phyloP scores from a whole-genome alignment of 306 rosid genomes.

The Malus sieversii region DNA sequence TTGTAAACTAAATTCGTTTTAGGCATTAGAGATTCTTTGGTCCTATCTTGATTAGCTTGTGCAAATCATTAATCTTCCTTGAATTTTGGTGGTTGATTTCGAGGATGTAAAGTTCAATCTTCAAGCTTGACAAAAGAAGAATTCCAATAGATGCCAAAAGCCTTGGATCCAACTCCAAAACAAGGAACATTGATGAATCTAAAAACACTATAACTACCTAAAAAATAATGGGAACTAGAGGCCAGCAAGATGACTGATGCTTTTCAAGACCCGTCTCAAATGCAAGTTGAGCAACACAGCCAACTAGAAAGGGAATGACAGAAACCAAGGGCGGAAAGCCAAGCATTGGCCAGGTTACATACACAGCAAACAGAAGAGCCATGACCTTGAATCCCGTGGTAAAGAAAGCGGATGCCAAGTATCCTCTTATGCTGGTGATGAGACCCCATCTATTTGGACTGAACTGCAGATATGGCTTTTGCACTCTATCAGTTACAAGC shows the following conservation, averaged over 20 bases:
- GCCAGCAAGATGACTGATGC: conserved; percentile 68
- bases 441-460: conserved; percentile 93
- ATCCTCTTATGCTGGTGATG: conserved; percentile 82
- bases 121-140: too few relatives aligned
- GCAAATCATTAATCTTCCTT: too few relatives aligned
- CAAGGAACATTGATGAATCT: too few relatives aligned
- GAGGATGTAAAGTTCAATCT: too few relatives aligned
- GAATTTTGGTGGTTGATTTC: too few relatives aligned
- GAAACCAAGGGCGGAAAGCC: conserved; percentile 49
- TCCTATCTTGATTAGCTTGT: too few relatives aligned
- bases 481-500: conserved; percentile 59
- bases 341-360: conserved; percentile 53
- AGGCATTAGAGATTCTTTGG: too few relatives aligned
- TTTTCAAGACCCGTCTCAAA: conserved; percentile 47
- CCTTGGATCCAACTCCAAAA: too few relatives aligned
- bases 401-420: conserved; percentile 50
- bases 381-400: conserved; percentile 61
- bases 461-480: conserved; percentile 76
- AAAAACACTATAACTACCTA: too few relatives aligned
- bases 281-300: conserved; percentile 52
- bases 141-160: too few relatives aligned
- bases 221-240: conserved; percentile 61
- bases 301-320: conserved; percentile 54
- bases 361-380: conserved; percentile 43
- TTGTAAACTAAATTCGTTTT: too few relatives aligned